These are phyloP conservation scores for Daedaleopsis nitida DNA, from an alignment of 768 basidiomycete genomes.

Conservation along the genomic window DNA sequence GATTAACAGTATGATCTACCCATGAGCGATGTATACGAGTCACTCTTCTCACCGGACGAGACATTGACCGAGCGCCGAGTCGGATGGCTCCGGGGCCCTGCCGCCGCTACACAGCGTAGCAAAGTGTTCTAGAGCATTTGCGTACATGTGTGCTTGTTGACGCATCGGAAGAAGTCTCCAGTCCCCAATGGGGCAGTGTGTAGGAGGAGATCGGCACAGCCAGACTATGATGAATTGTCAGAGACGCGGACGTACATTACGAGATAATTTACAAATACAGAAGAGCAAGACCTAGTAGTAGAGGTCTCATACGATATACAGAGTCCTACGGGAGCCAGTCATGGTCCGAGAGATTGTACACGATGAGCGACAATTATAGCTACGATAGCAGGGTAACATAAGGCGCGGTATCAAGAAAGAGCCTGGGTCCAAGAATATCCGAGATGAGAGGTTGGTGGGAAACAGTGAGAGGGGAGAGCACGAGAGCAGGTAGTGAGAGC, in stretches of 20 bases:
- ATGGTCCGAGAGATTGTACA: neutral
- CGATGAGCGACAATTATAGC: neutral
- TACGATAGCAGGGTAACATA: neutral
- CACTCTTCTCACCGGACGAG: too few species aligned
- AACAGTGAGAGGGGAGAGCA: constrained; percentile 2
- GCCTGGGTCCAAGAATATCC: neutral
- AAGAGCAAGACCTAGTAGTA: too few species aligned
- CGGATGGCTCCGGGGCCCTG: too few species aligned
- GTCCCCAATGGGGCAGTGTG: neutral
- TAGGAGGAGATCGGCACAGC: neutral
- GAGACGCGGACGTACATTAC: neutral
- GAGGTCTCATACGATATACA: too few species aligned
- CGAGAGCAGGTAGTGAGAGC: neutral
- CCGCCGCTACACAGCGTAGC: neutral
- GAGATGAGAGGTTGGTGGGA: neutral
- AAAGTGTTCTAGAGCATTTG: neutral
- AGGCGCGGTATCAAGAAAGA: neutral
- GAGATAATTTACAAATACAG: neutral
- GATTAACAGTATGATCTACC: too few species aligned
- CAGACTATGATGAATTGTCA: neutral
- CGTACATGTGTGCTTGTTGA: too few species aligned
- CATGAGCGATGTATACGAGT: too few species aligned
- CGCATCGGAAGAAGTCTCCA: too few species aligned
- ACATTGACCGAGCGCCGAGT: too few species aligned
- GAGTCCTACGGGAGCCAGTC: neutral